Percentiles rank a stretch among this genome's conserved stretches.
These are phyloP conservation scores for Tulasnella sp. DNA, from an alignment of 768 basidiomycete species.

Conservation along the genomic window DNA sequence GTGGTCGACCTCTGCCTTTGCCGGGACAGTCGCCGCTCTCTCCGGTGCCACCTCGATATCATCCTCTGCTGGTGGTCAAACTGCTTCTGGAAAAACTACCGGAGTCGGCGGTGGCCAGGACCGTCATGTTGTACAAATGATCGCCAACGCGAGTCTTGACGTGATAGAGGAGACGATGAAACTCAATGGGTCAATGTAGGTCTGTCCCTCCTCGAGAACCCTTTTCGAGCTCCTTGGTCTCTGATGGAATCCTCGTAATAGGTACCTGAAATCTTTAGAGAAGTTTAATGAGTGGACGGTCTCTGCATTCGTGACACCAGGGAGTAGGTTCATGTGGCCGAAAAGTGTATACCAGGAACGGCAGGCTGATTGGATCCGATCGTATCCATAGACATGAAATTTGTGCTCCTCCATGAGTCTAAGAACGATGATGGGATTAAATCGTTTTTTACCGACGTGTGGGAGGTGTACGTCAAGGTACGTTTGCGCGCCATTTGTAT, in stretches of 20 bases:
- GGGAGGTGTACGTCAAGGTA: constrained; percentile 97
- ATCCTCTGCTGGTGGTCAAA: constrained; percentile 26
- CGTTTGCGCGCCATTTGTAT: neutral
- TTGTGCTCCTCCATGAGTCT: constrained; percentile 84
- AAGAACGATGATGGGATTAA: constrained; percentile 98
- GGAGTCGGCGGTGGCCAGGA: constrained; percentile 79
- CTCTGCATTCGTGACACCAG: constrained; percentile 90
- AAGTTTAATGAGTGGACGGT: constrained; percentile 99
- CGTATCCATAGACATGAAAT: constrained; percentile 68
- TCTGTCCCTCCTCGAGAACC: constrained; percentile 17
- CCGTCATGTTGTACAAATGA: constrained; percentile 96
- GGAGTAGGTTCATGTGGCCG: constrained; percentile 51
- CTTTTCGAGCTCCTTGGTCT: neutral
- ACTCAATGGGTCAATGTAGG: constrained; percentile 69
- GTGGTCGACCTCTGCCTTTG: constrained; percentile 87
- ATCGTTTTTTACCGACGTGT: constrained; percentile 85
- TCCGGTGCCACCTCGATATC: constrained; percentile 62
- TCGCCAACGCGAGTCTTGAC: constrained; percentile 93
- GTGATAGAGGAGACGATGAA: constrained; percentile 88
- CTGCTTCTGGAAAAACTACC: constrained; percentile 19
- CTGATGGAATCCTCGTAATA: constrained; percentile 26
- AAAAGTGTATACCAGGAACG: constrained; percentile 14
- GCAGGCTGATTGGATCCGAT: constrained; percentile 18
- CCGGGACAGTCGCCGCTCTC: constrained; percentile 76
- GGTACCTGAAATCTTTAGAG: constrained; percentile 93